Evolutionary conservation across 2,329 filamentous ascomycete species (phyloP).

Genomic region (Trichoderma polysporum): DNA sequence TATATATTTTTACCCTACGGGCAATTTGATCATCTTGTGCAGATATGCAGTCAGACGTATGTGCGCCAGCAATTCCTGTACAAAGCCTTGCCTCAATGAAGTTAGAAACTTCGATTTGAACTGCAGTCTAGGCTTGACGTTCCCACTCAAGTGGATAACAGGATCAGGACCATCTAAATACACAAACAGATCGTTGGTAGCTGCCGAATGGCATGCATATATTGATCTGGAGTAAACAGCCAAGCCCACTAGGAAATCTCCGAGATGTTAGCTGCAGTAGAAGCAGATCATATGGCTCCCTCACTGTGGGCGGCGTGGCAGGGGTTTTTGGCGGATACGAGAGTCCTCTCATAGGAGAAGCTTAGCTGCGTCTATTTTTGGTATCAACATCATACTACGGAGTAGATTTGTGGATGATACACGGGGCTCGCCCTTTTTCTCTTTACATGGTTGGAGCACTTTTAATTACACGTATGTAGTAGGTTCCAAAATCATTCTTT

Average conservation of each 20-base stretch:
- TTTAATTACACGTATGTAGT: not conserved
- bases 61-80: not conserved
- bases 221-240: not conserved
- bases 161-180: not conserved
- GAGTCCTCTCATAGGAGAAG: not conserved
- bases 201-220: not conserved
- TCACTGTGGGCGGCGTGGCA: not conserved
- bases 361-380: not conserved
- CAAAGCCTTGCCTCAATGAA: not conserved
- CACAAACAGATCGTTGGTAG: not conserved
- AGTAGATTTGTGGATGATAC: not conserved
- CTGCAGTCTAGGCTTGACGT: not conserved
- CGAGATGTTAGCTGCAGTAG: not conserved
- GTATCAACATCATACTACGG: not conserved
- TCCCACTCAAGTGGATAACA: not conserved
- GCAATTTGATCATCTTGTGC: not conserved
- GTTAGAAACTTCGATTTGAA: not conserved
- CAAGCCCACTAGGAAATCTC: not conserved
- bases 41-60: not conserved
- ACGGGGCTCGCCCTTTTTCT: not conserved
- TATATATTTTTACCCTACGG: not conserved
- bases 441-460: not conserved
- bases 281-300: not conserved
- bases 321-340: not conserved
- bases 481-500: not conserved